A percentile compares a stretch with the other conserved stretches of the same genome.
Evolutionary conservation across 129 eudicot species (phyloP).

Genomic region (Flaveria ramosissima): DNA sequence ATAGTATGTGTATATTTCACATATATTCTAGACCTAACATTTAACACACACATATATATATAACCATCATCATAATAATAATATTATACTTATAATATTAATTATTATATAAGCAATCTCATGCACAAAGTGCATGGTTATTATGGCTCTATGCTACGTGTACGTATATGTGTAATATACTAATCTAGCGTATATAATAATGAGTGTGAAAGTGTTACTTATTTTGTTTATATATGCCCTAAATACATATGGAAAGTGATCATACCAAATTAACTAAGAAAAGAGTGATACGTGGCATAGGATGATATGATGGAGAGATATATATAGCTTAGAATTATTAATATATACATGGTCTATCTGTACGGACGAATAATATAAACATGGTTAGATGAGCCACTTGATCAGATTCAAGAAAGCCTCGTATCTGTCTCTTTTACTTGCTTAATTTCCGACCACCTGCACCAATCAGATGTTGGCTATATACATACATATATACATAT

Average conservation of each 20-base stretch:
- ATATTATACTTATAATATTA: too few species aligned
- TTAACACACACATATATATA: too few species aligned
- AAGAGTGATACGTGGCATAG: not conserved
- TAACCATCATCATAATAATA: too few species aligned
- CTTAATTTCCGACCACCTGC: conserved; percentile 1
- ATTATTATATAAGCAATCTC: too few species aligned
- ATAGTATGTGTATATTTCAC: too few species aligned
- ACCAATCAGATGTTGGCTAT: not conserved
- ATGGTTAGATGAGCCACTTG: conserved; percentile 12
- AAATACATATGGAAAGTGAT: not conserved
- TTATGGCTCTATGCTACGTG: too few species aligned
- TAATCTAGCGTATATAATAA: too few species aligned
- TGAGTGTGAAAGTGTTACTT: not conserved
- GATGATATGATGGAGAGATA: too few species aligned
- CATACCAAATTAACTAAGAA: too few species aligned
- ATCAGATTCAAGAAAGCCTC: not conserved
- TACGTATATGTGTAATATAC: too few species aligned
- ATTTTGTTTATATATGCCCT: not conserved
- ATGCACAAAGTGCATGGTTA: not conserved
- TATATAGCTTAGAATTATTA: too few species aligned
- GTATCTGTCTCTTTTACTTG: not conserved
- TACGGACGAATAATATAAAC: not conserved
- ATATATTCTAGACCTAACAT: too few species aligned
- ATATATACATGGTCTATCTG: not conserved
- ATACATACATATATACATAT: not conserved